These are phyloP conservation scores for Neoboletus magnificus DNA, from an alignment of 768 basidiomycete species.

Conservation along the genomic window DNA sequence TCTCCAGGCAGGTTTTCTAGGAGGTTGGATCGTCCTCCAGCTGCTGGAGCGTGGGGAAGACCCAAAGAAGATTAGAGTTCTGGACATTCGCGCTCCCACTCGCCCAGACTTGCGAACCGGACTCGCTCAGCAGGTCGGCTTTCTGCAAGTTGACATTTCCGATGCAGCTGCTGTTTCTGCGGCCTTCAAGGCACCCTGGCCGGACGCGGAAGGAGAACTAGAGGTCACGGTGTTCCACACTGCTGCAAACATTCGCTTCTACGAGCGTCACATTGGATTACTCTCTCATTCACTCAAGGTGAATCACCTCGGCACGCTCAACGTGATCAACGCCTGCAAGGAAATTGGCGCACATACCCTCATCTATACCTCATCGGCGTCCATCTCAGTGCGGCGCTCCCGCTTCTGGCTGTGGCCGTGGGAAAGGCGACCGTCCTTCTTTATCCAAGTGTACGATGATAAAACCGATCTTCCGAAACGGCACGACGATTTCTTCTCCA, in stretches of 20 bases:
- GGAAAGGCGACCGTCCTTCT: conserved; percentile 54
- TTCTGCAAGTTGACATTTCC: conserved; percentile 57
- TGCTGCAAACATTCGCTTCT: conserved; percentile 76
- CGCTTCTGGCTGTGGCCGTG: conserved; percentile 75
- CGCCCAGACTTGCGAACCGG: conserved; percentile 56
- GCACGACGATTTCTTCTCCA: conserved; percentile 70
- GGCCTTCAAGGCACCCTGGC: conserved; percentile 68
- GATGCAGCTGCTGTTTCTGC: conserved; percentile 49
- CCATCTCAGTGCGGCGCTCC: conserved; percentile 53
- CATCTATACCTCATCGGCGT: conserved; percentile 73
- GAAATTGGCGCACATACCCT: conserved; percentile 53
- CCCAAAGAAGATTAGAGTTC: conserved; percentile 56
- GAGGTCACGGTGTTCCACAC: conserved; percentile 70
- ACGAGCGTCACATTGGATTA: conserved; percentile 54
- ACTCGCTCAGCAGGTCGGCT: conserved; percentile 49
- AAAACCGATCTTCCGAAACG: conserved; percentile 47
- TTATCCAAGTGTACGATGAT: conserved; percentile 63
- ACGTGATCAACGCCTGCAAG: conserved; percentile 59
- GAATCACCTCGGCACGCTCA: conserved; percentile 65
- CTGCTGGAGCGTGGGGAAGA: conserved; percentile 70
- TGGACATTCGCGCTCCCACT: conserved; percentile 63
- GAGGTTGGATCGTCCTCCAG: conserved; percentile 73
- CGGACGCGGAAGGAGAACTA: conserved; percentile 26
- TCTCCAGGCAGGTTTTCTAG: conserved; percentile 65
- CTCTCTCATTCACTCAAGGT: conserved; percentile 55